These are phyloP conservation scores for Phytophthora kernoviae DNA, from an alignment of 352 stramenopile species.

Conservation along the genomic window DNA sequence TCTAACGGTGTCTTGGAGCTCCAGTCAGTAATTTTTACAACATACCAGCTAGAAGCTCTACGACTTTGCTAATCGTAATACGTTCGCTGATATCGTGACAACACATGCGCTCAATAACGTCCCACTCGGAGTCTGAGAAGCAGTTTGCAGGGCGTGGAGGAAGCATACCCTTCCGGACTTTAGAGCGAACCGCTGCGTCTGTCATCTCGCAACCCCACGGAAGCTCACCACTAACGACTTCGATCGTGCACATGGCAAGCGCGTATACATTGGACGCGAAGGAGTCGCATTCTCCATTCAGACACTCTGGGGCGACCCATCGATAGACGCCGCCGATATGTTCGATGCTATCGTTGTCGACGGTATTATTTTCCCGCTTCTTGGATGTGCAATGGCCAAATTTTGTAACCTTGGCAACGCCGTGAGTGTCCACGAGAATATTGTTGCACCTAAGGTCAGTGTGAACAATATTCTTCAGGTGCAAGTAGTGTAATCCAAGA, in stretches of 20 bases:
- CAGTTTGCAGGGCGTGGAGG: slow-evolving; percentile 19
- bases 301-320: slow-evolving; percentile 38
- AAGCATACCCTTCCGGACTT: slow-evolving; percentile 26
- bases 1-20: no score
- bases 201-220: slow-evolving; percentile 26
- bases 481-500: slow-evolving; percentile 36
- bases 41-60: slow-evolving; percentile 9
- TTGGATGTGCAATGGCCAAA: slow-evolving; percentile 33
- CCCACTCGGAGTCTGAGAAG: slow-evolving; percentile 42
- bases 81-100: slow-evolving; percentile 18
- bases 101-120: slow-evolving; percentile 41
- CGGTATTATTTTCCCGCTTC: background rate
- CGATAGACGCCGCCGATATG: no score
- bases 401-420: slow-evolving; percentile 27
- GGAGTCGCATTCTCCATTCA: slow-evolving; percentile 13
- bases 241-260: slow-evolving; percentile 44
- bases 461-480: slow-evolving; percentile 33
- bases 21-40: background rate
- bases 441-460: slow-evolving; percentile 31
- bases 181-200: slow-evolving; percentile 15
- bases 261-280: slow-evolving; percentile 47
- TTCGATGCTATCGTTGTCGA: slow-evolving; percentile 1
- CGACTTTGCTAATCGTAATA: slow-evolving; percentile 18
- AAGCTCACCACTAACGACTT: slow-evolving; percentile 29
- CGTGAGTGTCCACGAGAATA: slow-evolving; percentile 32